These are phyloP conservation scores for Cystobasidiaceae sp. DNA, from an alignment of 1,284 basidiomycete species.

Conservation along the genomic window DNA sequence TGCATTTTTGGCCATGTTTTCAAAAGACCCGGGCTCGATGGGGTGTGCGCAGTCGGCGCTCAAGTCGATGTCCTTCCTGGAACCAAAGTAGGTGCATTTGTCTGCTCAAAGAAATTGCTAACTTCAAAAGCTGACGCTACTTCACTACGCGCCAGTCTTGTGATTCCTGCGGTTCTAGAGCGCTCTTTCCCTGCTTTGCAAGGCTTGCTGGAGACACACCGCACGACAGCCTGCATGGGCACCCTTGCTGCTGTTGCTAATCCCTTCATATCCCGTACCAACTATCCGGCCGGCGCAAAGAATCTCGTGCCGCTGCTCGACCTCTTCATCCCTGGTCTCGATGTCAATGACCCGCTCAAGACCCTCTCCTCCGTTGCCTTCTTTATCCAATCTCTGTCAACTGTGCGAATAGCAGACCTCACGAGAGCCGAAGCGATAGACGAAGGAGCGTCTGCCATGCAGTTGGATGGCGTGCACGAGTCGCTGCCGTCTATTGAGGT, in stretches of 20 bases:
- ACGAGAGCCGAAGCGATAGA: slow-evolving; percentile 47
- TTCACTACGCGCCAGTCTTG: slow-evolving; percentile 51
- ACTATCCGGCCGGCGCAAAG: slow-evolving; percentile 78
- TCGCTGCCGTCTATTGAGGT: slow-evolving; percentile 34
- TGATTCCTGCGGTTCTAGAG: slow-evolving; percentile 90
- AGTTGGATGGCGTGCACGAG: slow-evolving; percentile 33
- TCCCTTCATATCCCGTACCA: slow-evolving; percentile 68
- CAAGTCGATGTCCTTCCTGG: slow-evolving; percentile 69
- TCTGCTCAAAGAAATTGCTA: slow-evolving; percentile 46
- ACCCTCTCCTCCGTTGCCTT: slow-evolving; percentile 55
- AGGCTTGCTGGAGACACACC: slow-evolving; percentile 87
- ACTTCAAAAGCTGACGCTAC: not conserved
- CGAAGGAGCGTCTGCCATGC: slow-evolving; percentile 30
- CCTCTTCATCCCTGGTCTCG: slow-evolving; percentile 83
- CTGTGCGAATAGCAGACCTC: slow-evolving; percentile 72
- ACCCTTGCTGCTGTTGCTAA: slow-evolving; percentile 76
- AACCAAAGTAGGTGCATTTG: slow-evolving; percentile 55
- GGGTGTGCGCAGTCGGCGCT: slow-evolving; percentile 56
- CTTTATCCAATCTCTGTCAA: slow-evolving; percentile 41
- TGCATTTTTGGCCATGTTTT: slow-evolving; percentile 89
- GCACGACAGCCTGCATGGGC: slow-evolving; percentile 83
- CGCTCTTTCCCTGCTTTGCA: slow-evolving; percentile 86
- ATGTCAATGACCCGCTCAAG: slow-evolving; percentile 90
- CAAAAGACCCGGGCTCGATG: slow-evolving; percentile 59
- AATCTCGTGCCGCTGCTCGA: slow-evolving; percentile 84